Conservation (phyloP, 1,284 basidiomycete genomes). For the Pseudozyma flocculosa region DNA sequence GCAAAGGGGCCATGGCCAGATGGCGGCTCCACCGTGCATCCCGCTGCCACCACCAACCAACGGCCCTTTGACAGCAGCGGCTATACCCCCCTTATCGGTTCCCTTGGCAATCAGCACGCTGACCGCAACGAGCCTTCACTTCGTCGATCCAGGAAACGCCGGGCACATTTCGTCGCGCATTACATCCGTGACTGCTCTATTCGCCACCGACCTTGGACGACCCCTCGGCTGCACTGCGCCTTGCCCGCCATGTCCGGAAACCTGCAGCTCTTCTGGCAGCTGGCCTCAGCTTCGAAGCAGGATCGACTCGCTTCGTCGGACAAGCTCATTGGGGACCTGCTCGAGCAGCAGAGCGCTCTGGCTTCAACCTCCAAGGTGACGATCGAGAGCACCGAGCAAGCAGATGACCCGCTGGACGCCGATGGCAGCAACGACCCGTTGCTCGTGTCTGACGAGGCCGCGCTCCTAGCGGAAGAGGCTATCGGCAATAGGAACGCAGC, state of each 20-base stretch:
- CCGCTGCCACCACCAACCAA: no score
- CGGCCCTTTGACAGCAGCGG: no score
- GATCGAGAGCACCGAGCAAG: slow-evolving; percentile 15
- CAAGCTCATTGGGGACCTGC: slow-evolving; percentile 74
- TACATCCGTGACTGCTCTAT: no score
- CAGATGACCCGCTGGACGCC: slow-evolving; percentile 50
- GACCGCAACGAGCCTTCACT: no score
- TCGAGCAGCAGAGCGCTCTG: slow-evolving; percentile 26
- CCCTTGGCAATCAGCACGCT: no score
- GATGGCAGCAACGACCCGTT: slow-evolving; percentile 45
- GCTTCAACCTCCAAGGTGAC: slow-evolving; percentile 31
- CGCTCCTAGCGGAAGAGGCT: slow-evolving; percentile 60
- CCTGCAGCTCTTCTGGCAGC: slow-evolving; percentile 87
- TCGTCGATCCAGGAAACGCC: no score
- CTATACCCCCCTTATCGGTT: no score
- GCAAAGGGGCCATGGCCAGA: no score
- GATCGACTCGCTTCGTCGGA: slow-evolving; percentile 82
- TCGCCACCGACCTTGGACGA: no score
- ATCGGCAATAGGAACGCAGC: slow-evolving; percentile 64
- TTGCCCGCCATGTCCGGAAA: slow-evolving; percentile 75
- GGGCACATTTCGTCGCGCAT: no score
- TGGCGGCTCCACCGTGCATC: no score
- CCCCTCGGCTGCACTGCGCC: no score
- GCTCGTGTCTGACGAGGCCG: slow-evolving; percentile 20
- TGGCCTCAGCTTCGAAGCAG: slow-evolving; percentile 78